Evolutionary conservation across 441 rosid species (phyloP).

Genomic region (Populus hybrid): DNA sequence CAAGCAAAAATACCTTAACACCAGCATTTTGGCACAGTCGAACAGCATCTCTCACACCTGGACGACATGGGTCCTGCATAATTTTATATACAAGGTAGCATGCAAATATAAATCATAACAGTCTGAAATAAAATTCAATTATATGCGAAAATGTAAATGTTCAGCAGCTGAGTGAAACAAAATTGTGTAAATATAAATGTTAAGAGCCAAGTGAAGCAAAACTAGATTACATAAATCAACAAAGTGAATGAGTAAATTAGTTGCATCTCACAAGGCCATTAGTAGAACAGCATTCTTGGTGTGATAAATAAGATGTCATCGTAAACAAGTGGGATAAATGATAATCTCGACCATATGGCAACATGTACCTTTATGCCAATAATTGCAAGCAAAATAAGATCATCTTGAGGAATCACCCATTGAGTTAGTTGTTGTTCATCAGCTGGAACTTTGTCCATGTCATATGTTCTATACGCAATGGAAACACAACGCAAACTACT

Average conservation of each 20-base stretch:
- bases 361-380: constrained; percentile 79
- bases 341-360: not conserved
- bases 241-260: not conserved
- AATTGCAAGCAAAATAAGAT: constrained; percentile 80
- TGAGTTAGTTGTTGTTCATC: constrained; percentile 58
- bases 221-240: not conserved
- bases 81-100: constrained; percentile 2
- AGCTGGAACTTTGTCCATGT: constrained; percentile 56
- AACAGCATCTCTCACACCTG: constrained; percentile 74
- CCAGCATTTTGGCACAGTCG: constrained; percentile 80
- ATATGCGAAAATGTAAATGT: not conserved
- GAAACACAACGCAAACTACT: constrained; percentile 93
- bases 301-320: not conserved
- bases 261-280: not conserved
- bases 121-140: not conserved
- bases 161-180: not conserved
- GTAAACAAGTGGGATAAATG: not conserved
- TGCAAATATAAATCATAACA: not conserved
- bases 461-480: constrained; percentile 74
- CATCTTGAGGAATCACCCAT: constrained; percentile 84
- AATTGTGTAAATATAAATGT: not conserved
- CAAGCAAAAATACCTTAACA: constrained; percentile 57
- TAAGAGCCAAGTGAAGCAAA: not conserved
- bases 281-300: not conserved
- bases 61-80: constrained; percentile 94